A percentile compares a stretch with the other conserved stretches of the same genome.
Evolutionary conservation across 805 yeast genomes (phyloP).

Genomic region (Yarrowia deformans): DNA sequence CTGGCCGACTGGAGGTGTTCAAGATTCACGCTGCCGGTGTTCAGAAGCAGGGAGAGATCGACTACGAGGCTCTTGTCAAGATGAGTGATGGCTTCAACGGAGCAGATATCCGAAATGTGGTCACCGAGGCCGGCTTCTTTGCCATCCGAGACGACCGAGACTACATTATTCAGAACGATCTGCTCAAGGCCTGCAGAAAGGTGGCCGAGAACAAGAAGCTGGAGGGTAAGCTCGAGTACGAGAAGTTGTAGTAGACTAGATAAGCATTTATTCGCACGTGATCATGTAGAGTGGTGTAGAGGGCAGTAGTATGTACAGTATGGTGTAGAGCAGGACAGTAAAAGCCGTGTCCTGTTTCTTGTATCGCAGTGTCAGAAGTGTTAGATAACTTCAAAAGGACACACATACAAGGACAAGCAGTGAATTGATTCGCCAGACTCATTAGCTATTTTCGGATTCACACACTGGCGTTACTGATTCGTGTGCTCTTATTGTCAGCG

Average conservation of each 20-base stretch:
- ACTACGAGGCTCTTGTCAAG: conserved; percentile 95
- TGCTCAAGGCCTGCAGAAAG: conserved; percentile 98
- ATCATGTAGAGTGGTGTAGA: not conserved
- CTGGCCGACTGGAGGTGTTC: conserved; percentile 90
- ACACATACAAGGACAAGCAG: no score
- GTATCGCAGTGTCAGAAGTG: no score
- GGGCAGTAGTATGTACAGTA: no score
- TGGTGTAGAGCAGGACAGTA: no score
- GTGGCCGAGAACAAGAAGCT: conserved; percentile 96
- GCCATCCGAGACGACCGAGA: conserved; percentile 98
- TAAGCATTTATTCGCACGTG: not conserved
- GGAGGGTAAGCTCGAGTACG: conserved; percentile 95
- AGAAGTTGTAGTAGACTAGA: conserved; percentile 68
- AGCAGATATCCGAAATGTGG: conserved; percentile 95
- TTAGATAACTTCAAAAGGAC: no score
- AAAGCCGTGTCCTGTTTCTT: no score
- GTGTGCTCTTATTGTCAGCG: no score
- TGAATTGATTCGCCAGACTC: no score
- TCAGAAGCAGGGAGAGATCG: conserved; percentile 92
- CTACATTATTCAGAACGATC: conserved; percentile 88
- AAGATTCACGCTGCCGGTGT: conserved; percentile 90
- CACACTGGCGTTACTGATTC: no score
- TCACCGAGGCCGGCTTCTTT: conserved; percentile 98
- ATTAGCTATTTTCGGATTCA: no score
- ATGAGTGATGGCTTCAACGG: conserved; percentile 99